Evolutionary conservation across 2,329 filamentous ascomycete species (phyloP).

Genomic region (Exserohilum rostratum): DNA sequence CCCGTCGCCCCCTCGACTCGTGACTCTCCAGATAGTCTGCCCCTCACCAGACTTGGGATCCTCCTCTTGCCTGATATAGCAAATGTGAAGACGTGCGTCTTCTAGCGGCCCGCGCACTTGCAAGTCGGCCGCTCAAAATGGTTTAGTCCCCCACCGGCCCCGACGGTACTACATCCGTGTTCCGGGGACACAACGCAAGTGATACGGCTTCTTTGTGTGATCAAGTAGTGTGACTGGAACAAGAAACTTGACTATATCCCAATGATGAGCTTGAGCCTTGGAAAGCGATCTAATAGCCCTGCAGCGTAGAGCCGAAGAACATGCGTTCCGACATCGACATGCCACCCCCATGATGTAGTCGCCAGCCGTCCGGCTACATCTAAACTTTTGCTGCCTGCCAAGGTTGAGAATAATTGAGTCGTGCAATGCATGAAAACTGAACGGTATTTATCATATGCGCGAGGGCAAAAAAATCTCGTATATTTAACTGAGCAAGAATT

Average conservation of each 20-base stretch:
- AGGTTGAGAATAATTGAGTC: too few species aligned
- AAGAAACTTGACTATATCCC: too few species aligned
- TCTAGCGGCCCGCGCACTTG: constrained; percentile 17
- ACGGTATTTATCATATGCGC: too few species aligned
- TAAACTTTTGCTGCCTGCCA: neutral
- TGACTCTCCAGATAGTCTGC: constrained; percentile 11
- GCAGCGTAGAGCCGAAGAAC: neutral
- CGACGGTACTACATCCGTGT: too few species aligned
- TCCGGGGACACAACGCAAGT: too few species aligned
- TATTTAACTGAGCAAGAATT: too few species aligned
- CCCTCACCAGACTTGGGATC: constrained; percentile 9
- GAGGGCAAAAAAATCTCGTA: too few species aligned
- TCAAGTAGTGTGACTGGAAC: too few species aligned
- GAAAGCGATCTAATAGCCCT: neutral
- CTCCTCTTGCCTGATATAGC: constrained; percentile 14
- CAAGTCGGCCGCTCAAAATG: too few species aligned
- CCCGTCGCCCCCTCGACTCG: neutral
- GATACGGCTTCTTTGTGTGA: too few species aligned
- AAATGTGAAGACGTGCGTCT: constrained; percentile 10
- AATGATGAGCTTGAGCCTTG: neutral
- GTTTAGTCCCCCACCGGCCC: too few species aligned
- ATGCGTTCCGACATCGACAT: neutral
- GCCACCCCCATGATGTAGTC: neutral
- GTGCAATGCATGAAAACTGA: too few species aligned
- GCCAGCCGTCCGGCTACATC: neutral